A percentile compares a stretch with the other conserved stretches of the same genome.
phyloP scores from a whole-genome alignment of 257 asterid genomes.

The Cinchona pubescens region DNA sequence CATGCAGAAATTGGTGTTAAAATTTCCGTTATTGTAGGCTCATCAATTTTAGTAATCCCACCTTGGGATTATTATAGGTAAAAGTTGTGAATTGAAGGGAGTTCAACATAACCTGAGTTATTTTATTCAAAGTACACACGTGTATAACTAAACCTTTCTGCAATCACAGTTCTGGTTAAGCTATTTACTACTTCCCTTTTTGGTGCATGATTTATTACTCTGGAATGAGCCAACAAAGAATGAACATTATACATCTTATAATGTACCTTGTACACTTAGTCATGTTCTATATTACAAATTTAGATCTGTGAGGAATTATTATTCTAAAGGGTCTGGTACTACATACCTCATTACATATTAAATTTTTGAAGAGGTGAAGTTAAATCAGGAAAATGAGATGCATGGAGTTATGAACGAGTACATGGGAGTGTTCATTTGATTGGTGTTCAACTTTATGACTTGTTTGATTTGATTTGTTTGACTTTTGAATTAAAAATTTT shows the following conservation, averaged over 20 bases:
- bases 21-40: constrained; percentile 22
- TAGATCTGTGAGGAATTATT: no score
- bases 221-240: background rate
- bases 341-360: no score
- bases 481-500: no score
- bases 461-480: no score
- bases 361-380: no score
- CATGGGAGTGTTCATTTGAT: no score
- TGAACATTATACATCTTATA: background rate
- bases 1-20: constrained; percentile 1
- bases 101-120: background rate
- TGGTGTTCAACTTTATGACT: no score
- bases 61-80: constrained; percentile 50
- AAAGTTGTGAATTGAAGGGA: constrained; percentile 27
- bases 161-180: background rate
- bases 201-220: background rate
- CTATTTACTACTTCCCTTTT: background rate
- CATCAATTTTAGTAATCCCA: constrained; percentile 33
- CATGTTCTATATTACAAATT: no score
- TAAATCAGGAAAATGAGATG: no score
- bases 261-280: background rate
- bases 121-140: constrained; percentile 10
- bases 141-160: background rate
- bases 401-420: no score
- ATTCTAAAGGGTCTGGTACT: no score